phyloP scores from a whole-genome alignment of 768 basidiomycete species.

The Tricholoma terreum region DNA sequence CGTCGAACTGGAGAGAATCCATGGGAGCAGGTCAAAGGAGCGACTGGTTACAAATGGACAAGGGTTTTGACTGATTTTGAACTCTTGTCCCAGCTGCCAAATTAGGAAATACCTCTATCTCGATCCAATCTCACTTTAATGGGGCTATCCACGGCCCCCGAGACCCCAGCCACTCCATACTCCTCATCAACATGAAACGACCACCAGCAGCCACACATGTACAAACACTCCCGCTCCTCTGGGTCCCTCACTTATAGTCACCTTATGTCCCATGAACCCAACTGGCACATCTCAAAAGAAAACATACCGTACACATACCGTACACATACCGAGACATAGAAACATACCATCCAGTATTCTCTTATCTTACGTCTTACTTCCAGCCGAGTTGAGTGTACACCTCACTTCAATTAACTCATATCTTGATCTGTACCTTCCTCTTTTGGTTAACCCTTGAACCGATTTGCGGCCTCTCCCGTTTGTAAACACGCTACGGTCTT shows the following conservation, averaged over 20 bases:
- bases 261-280: too few relatives aligned
- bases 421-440: too few relatives aligned
- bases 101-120: not conserved
- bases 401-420: too few relatives aligned
- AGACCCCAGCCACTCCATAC: conserved; percentile 25
- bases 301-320: too few relatives aligned
- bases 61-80: not conserved
- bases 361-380: too few relatives aligned
- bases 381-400: too few relatives aligned
- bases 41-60: conserved; percentile 10
- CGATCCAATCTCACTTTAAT: not conserved
- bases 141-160: conserved; percentile 27
- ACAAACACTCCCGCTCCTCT: conserved; percentile 21
- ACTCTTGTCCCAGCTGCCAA: not conserved
- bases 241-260: conserved; percentile 19
- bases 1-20: conserved; percentile 54
- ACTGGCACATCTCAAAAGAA: too few relatives aligned
- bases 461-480: not conserved
- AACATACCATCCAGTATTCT: too few relatives aligned
- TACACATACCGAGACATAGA: too few relatives aligned
- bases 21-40: conserved; percentile 23
- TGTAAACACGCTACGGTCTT: not conserved
- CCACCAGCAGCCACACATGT: conserved; percentile 8
- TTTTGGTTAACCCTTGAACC: too few relatives aligned
- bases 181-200: conserved; percentile 18